These are phyloP conservation scores for Eucalyptus victrix DNA, from an alignment of 345 rosid genomes.

Conservation along the genomic window DNA sequence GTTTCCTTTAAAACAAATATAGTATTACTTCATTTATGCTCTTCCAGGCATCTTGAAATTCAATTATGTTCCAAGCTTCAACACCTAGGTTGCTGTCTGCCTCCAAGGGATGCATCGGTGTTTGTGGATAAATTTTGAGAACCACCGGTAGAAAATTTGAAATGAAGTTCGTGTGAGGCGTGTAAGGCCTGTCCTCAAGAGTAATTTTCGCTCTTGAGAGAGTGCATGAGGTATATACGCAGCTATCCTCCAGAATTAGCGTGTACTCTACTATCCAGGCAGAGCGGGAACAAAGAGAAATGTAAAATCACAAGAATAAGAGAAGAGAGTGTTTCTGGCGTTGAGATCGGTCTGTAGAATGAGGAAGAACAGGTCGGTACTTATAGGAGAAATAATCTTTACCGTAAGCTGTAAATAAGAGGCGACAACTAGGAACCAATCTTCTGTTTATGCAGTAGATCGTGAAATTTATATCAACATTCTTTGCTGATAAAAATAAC, in stretches of 20 bases:
- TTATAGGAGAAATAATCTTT: not conserved
- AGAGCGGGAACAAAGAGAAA: too few species aligned
- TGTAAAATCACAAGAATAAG: not conserved
- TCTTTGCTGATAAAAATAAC: not conserved
- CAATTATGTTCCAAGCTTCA: not conserved
- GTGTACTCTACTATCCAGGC: too few species aligned
- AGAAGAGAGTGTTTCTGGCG: not conserved
- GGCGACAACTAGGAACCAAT: not conserved
- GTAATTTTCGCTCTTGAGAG: not conserved
- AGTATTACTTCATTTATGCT: not conserved
- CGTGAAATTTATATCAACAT: not conserved
- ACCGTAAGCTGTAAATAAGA: not conserved
- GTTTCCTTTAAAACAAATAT: not conserved
- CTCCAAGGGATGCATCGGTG: not conserved
- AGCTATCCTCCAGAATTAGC: not conserved
- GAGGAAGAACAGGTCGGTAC: not conserved
- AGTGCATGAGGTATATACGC: not conserved
- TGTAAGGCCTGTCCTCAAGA: not conserved
- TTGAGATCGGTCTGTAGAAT: not conserved
- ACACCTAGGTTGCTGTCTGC: not conserved
- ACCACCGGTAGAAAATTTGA: not conserved
- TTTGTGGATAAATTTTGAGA: not conserved
- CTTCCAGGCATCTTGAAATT: not conserved
- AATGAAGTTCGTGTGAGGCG: not conserved
- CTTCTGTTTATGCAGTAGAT: not conserved